phyloP scores from a whole-genome alignment of 805 yeast genomes.

The Metschnikowia anglica region DNA sequence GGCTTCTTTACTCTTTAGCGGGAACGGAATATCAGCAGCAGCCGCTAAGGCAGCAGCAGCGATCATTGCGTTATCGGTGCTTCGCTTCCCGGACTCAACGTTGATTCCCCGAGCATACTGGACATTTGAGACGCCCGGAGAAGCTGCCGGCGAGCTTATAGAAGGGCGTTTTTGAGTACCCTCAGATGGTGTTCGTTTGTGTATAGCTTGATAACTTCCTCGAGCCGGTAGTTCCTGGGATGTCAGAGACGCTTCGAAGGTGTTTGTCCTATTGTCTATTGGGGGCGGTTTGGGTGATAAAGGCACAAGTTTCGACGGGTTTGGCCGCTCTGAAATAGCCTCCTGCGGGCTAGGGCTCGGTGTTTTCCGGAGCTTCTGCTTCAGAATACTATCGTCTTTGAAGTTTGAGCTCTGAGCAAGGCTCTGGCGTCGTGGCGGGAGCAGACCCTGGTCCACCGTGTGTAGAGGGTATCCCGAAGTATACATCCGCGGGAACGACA shows the following conservation, averaged over 20 bases:
- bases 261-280: neutral
- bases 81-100: slow-evolving; percentile 34
- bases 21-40: slow-evolving; percentile 71
- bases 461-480: neutral
- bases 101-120: slow-evolving; percentile 39
- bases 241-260: neutral
- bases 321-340: neutral
- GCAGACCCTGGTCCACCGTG: neutral
- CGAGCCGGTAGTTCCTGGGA: slow-evolving; percentile 16
- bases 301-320: slow-evolving; percentile 7
- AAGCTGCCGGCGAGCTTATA: slow-evolving; percentile 12
- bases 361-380: slow-evolving; percentile 2
- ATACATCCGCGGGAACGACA: slow-evolving; percentile 4
- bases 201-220: slow-evolving; percentile 23
- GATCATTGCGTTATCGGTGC: slow-evolving; percentile 54
- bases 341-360: slow-evolving; percentile 11
- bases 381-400: neutral
- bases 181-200: slow-evolving; percentile 29
- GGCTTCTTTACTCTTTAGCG: slow-evolving; percentile 21
- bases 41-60: slow-evolving; percentile 86
- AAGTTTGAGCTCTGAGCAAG: slow-evolving; percentile 2
- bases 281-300: slow-evolving; percentile 11
- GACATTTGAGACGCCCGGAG: slow-evolving; percentile 51
- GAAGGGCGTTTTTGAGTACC: slow-evolving; percentile 3
- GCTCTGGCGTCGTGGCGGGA: slow-evolving; percentile 7